phyloP scores from a whole-genome alignment of 2,329 filamentous ascomycete genomes.

The Diaporthe amygdali region DNA sequence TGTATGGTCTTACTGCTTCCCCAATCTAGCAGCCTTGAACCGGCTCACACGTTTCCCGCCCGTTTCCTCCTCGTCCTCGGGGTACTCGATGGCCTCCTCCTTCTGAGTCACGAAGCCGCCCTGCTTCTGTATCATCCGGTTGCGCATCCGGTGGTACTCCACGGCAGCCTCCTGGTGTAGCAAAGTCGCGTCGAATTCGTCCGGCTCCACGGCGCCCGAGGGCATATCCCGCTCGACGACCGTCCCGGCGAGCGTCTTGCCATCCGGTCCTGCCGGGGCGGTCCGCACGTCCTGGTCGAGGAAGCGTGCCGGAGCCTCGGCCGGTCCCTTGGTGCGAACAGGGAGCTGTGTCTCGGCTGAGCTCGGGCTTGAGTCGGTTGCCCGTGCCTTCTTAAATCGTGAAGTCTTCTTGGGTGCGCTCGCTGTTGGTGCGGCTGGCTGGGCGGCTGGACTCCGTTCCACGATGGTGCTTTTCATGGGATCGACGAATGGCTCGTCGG shows the following conservation, averaged over 20 bases:
- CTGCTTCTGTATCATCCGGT: conserved; percentile 80
- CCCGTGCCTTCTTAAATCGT: conserved; percentile 55
- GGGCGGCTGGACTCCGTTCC: conserved; percentile 32
- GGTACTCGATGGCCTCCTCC: conserved; percentile 68
- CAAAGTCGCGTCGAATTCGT: conserved; percentile 75
- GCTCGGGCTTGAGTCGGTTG: conserved; percentile 27
- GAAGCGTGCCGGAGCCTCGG: conserved; percentile 48
- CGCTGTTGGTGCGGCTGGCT: conserved; percentile 13
- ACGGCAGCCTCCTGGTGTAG: conserved; percentile 78
- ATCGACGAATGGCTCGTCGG: conserved; percentile 28
- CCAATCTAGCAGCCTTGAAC: conserved; percentile 74
- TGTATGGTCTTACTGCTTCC: conserved; percentile 45
- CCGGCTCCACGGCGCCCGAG: conserved; percentile 46
- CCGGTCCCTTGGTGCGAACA: conserved; percentile 41
- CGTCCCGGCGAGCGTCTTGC: conserved; percentile 62
- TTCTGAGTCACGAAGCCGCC: conserved; percentile 81
- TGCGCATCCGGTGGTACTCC: conserved; percentile 84
- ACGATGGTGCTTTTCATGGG: conserved; percentile 30
- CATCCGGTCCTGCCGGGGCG: conserved; percentile 56
- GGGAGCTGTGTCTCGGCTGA: conserved; percentile 1
- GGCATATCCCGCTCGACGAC: conserved; percentile 60
- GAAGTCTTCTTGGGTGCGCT: conserved; percentile 49
- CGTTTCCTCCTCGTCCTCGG: conserved; percentile 68
- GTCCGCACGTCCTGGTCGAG: conserved; percentile 36
- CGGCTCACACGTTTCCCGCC: conserved; percentile 69